phyloP scores from a whole-genome alignment of 495 filamentous ascomycete species.

The Xylaria flabelliformis region DNA sequence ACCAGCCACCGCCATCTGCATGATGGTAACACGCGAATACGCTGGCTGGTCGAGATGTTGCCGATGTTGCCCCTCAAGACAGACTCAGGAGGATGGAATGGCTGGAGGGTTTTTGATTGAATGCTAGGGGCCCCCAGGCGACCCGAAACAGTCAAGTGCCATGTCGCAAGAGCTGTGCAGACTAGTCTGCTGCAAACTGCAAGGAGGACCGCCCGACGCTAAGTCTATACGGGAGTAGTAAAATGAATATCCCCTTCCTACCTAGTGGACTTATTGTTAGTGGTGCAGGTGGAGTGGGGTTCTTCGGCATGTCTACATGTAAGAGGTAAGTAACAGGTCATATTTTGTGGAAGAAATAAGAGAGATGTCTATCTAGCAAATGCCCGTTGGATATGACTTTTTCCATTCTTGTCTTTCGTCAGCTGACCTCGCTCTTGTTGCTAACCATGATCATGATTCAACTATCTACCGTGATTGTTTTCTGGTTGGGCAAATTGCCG shows the following conservation, averaged over 20 bases:
- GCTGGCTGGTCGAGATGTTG: neutral
- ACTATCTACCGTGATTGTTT: neutral
- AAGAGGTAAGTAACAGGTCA: neutral
- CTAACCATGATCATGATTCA: neutral
- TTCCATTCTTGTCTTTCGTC: neutral
- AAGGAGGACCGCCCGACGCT: constrained; percentile 18
- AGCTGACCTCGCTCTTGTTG: neutral
- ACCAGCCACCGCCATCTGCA: constrained; percentile 7
- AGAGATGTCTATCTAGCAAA: neutral
- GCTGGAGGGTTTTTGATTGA: constrained; percentile 16
- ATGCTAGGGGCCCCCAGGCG: constrained; percentile 7
- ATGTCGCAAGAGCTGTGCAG: constrained; percentile 19
- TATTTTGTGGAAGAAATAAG: neutral
- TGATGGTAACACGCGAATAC: constrained; percentile 10
- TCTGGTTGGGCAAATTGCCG: neutral
- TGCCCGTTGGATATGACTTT: neutral
- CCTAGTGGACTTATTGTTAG: neutral
- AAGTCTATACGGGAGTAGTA: constrained; percentile 16
- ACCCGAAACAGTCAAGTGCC: constrained; percentile 21
- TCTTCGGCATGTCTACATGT: constrained; percentile 1
- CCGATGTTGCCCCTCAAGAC: neutral
- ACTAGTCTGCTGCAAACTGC: constrained; percentile 10
- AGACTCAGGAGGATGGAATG: constrained; percentile 19
- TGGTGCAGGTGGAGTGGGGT: neutral
- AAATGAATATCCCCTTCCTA: constrained; percentile 26